A percentile compares a stretch with the other conserved stretches of the same genome.
phyloP scores from a whole-genome alignment of 345 rosid species.

The Sapria himalayana region DNA sequence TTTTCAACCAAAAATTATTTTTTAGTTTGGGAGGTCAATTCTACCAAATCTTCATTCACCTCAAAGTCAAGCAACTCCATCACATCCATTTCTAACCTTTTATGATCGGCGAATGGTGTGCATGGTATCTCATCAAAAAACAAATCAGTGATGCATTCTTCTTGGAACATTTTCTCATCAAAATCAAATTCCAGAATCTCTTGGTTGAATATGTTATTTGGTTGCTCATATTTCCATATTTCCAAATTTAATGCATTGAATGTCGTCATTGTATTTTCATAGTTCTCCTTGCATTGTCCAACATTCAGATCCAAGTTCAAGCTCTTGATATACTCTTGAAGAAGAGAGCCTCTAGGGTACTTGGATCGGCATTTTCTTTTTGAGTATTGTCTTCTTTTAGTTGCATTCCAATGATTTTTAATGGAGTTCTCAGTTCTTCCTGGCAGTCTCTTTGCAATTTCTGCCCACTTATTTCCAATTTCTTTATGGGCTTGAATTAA shows the following conservation, averaged over 20 bases:
- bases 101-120: constrained; percentile 8
- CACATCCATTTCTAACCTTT: constrained; percentile 12
- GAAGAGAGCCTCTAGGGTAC: constrained; percentile 44
- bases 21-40: constrained; percentile 43
- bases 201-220: no score
- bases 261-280: no score
- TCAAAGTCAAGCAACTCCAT: constrained; percentile 8
- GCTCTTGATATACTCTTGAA: constrained; percentile 88
- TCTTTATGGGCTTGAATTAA: constrained; percentile 54
- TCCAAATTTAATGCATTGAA: no score
- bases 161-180: constrained; percentile 38
- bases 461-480: constrained; percentile 99
- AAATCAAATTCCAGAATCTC: constrained; percentile 36
- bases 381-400: constrained; percentile 73
- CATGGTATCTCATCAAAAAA: constrained; percentile 42
- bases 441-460: constrained; percentile 72
- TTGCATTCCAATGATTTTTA: constrained; percentile 98
- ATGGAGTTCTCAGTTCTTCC: constrained; percentile 98
- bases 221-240: no score
- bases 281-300: no score
- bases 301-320: constrained; percentile 38
- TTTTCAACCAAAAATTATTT: no score
- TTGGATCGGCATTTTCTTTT: constrained; percentile 69
- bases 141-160: constrained; percentile 40
- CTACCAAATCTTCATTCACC: constrained; percentile 31